Conservation (phyloP, 306 rosid species). For the barrel medic (Medicago truncatula) region DNA sequence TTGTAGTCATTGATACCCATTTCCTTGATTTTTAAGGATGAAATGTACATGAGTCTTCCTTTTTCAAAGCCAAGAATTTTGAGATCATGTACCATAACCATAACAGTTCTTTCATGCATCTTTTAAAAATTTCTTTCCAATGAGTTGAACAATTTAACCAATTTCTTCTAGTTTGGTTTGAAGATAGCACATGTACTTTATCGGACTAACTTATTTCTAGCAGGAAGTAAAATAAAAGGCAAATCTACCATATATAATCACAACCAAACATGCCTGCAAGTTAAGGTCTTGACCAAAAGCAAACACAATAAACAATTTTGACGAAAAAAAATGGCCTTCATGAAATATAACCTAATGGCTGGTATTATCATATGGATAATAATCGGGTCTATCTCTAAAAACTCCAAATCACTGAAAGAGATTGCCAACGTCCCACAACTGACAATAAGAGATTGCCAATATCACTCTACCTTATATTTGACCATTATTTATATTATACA, state of each 20-base stretch:
- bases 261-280: neutral
- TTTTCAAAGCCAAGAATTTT: neutral
- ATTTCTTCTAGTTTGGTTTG: neutral
- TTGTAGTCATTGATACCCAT: neutral
- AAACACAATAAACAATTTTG: neutral
- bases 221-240: neutral
- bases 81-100: neutral
- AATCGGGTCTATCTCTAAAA: constrained; percentile 8
- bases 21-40: neutral
- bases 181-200: neutral
- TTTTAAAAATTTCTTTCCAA: neutral
- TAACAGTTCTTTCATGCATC: neutral
- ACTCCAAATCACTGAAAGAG: constrained; percentile 14
- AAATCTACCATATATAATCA: neutral
- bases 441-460: constrained; percentile 23
- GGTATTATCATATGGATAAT: neutral
- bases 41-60: neutral
- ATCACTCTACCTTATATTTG: constrained; percentile 26
- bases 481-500: constrained; percentile 36
- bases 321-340: neutral
- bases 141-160: neutral
- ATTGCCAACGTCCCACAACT: constrained; percentile 1
- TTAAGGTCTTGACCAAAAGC: neutral
- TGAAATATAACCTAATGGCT: neutral
- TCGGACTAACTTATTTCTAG: neutral